phyloP scores from a whole-genome alignment of 2,329 filamentous ascomycete species.

The Chaetomium olivaceum region DNA sequence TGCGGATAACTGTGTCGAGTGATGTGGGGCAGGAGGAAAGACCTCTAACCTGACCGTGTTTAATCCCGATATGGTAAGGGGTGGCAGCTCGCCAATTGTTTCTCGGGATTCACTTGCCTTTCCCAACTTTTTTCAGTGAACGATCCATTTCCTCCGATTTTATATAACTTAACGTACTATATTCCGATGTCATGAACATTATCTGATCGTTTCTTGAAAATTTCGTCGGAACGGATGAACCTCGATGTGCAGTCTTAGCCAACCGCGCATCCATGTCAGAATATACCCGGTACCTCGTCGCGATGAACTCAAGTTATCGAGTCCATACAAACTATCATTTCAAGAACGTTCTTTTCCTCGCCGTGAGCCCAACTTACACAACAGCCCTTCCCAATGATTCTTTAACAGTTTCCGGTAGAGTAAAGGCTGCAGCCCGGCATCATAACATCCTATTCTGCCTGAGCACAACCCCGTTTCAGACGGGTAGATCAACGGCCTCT shows the following conservation, averaged over 20 bases:
- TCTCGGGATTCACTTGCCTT: not conserved
- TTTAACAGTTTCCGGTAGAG: not conserved
- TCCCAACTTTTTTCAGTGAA: not conserved
- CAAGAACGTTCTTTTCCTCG: not conserved
- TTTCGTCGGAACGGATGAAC: too few relatives aligned
- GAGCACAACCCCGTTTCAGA: conserved; percentile 15
- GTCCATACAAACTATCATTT: not conserved
- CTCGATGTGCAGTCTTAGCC: too few relatives aligned
- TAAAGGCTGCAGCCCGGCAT: not conserved
- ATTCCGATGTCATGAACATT: too few relatives aligned
- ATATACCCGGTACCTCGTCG: not conserved
- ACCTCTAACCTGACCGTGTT: not conserved
- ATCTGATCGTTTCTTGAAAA: too few relatives aligned
- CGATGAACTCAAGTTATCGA: not conserved
- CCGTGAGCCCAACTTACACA: too few relatives aligned
- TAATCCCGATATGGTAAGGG: not conserved
- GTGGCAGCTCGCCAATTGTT: not conserved
- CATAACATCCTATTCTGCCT: conserved; percentile 13
- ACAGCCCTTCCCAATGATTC: not conserved
- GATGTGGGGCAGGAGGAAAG: not conserved
- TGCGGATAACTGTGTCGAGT: not conserved
- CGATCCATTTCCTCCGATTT: not conserved
- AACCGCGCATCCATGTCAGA: not conserved
- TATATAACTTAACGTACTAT: not conserved
- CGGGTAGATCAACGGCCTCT: conserved; percentile 9